Conservation (phyloP, 805 yeast genomes). For the Ogataea paradorogensis region DNA sequence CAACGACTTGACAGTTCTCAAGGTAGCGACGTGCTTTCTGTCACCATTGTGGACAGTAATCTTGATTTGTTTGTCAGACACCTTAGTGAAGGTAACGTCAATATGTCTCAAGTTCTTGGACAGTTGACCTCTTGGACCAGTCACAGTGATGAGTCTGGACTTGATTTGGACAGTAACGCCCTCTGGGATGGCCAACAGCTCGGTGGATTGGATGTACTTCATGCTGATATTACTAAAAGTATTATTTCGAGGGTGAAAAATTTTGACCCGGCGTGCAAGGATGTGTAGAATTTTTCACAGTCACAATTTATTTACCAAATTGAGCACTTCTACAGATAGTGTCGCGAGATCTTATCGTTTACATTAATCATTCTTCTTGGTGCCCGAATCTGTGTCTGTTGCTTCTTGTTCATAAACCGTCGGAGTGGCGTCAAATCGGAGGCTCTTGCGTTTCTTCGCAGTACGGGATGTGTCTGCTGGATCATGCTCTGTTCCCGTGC, state of each 20-base stretch:
- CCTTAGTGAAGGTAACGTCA: constrained; percentile 87
- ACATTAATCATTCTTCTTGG: constrained; percentile 6
- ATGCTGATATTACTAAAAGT: constrained; percentile 27
- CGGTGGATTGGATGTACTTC: constrained; percentile 64
- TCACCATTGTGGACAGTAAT: constrained; percentile 97
- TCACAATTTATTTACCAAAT: constrained; percentile 13
- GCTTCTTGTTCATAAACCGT: constrained; percentile 12
- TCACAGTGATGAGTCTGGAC: constrained; percentile 84
- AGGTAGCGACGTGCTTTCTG: constrained; percentile 99
- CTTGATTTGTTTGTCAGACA: constrained; percentile 68
- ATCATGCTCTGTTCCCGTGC: constrained; percentile 9
- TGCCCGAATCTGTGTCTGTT: constrained; percentile 3
- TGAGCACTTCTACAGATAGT: constrained; percentile 12
- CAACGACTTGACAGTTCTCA: constrained; percentile 97
- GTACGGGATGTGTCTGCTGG: constrained; percentile 1
- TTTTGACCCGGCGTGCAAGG: constrained; percentile 13
- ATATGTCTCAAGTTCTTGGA: constrained; percentile 89
- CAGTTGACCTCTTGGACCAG: constrained; percentile 97
- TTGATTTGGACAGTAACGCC: constrained; percentile 89
- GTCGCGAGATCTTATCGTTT: constrained; percentile 3
- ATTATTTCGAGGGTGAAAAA: constrained; percentile 1
- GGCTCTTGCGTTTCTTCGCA: constrained; percentile 26
- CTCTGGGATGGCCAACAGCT: constrained; percentile 71
- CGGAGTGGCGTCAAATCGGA: constrained; percentile 27
- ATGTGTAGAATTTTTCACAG: constrained; percentile 14